Evolutionary conservation across 768 basidiomycete species (phyloP).

Genomic region (Boletus rubroflammeus): DNA sequence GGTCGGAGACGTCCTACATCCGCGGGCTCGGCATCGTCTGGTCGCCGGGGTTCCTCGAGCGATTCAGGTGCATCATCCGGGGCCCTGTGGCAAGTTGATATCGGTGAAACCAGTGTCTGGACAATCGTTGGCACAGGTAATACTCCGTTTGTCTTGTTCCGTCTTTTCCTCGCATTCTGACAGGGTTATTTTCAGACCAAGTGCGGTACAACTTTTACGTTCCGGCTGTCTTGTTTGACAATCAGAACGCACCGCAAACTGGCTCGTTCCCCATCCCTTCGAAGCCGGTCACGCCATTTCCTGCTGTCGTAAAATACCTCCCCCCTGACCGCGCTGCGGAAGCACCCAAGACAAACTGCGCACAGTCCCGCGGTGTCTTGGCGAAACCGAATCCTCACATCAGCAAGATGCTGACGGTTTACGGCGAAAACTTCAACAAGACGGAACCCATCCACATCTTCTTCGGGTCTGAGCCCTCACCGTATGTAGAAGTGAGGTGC

Average conservation of each 20-base stretch:
- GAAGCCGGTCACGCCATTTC: constrained; percentile 83
- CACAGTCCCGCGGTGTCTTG: constrained; percentile 61
- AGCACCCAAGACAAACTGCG: constrained; percentile 69
- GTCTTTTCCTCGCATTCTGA: constrained; percentile 12
- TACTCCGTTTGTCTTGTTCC: neutral
- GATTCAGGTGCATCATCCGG: constrained; percentile 72
- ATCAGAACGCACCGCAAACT: constrained; percentile 65
- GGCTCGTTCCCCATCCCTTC: constrained; percentile 76
- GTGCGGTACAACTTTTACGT: constrained; percentile 93
- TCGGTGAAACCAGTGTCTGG: constrained; percentile 93
- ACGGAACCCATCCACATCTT: constrained; percentile 77
- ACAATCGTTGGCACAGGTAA: constrained; percentile 89
- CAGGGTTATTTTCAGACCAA: constrained; percentile 55
- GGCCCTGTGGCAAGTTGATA: constrained; percentile 85
- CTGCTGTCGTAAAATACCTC: constrained; percentile 85
- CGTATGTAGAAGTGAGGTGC: constrained; percentile 85
- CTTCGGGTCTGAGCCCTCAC: constrained; percentile 83
- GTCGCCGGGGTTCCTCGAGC: constrained; percentile 61
- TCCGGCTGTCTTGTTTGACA: constrained; percentile 79
- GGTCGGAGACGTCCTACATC: constrained; percentile 73
- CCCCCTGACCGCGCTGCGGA: constrained; percentile 86
- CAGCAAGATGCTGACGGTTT: constrained; percentile 78
- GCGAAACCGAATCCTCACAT: constrained; percentile 77
- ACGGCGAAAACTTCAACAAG: constrained; percentile 88
- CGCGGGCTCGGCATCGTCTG: constrained; percentile 66